A percentile compares a stretch with the other conserved stretches of the same genome.
These are phyloP conservation scores for Trichoderma asperellum DNA, from an alignment of 2,329 filamentous ascomycete genomes.

Conservation along the genomic window DNA sequence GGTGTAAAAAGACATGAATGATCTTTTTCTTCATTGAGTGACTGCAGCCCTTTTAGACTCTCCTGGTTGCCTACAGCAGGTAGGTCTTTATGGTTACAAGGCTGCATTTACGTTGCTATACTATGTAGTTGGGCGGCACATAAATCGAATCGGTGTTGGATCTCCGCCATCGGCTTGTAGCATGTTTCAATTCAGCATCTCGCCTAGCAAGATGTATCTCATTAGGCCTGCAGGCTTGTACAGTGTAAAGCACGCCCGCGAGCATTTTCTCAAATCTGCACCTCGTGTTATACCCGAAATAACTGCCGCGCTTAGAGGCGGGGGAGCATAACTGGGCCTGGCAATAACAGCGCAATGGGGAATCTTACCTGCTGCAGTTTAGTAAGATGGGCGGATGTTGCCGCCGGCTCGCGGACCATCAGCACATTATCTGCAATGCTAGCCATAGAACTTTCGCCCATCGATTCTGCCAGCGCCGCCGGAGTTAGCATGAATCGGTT, in stretches of 20 bases:
- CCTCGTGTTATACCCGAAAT: background rate
- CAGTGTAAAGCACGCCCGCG: background rate
- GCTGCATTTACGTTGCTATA: background rate
- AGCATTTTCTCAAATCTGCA: background rate
- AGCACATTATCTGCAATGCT: constrained; percentile 12
- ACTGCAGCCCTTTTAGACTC: background rate
- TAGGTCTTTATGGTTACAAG: background rate
- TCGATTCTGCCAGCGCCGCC: background rate
- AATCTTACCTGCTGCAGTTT: background rate
- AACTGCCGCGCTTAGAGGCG: background rate
- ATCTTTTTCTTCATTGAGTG: background rate
- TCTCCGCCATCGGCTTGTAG: background rate
- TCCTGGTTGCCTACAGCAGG: background rate
- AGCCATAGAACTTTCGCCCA: background rate
- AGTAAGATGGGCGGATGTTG: background rate
- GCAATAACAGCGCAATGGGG: background rate
- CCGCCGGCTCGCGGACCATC: background rate
- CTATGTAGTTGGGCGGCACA: too few species aligned
- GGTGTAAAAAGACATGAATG: background rate
- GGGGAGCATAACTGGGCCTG: background rate
- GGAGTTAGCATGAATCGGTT: background rate
- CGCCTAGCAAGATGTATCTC: background rate
- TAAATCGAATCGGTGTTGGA: background rate
- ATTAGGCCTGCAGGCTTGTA: background rate
- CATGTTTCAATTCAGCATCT: background rate